Base-by-base conservation (phyloP, 139 green algal species). In the Chlamydomonas incerta region DNA sequence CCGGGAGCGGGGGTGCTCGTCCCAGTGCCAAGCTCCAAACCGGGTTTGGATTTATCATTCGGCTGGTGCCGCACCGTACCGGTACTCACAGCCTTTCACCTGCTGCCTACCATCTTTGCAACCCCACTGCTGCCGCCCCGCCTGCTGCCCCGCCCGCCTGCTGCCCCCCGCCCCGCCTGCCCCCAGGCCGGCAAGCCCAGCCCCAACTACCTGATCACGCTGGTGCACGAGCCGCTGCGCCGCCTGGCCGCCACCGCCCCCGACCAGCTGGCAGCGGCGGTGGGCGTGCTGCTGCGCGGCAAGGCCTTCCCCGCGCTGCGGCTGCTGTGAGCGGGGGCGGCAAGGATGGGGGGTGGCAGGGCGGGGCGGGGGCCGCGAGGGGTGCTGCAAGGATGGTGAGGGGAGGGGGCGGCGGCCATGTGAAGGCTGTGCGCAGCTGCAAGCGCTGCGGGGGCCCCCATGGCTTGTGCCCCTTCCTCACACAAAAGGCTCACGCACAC, bases 191-290 rank as follows among this genome's bases (percentile, higher is more conserved):
- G 8, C 18, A 31, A 33, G 29, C 77, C 77, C 63, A 67, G 41
- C n/a, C 77, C 77, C 77, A 83, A 74, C 63, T 83, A 83, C 62
- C 29, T 65, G 33, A 83, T 83, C 31, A 20, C 35, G 62, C 63
- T 83, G 63, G 77, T 83, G 41, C 31, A 74, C 63, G 29, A 50
- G 47, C 46, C 63, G 23, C 77, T 83, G 26, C 63, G 50, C 46
- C 21, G 37, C 28, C 63, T 83, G 3, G 63, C 63, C 0, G 23
- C 6, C 15, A 33, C 34, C 33, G 18, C 50, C 41, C 76, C 62
- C 1, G 62, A 73, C 55, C 9, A 62, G 55, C 31, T 74, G 77
- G 77, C 77, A 63, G 63, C 46, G 20, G 20, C 41, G 46, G 63
- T 47, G 28, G 41, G 4, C 33, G 62, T 47, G 47, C 77, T 83